These are phyloP conservation scores for Cylindricascospora bacillispora DNA, from an alignment of 1,139 yeast genomes.

Conservation along the genomic window DNA sequence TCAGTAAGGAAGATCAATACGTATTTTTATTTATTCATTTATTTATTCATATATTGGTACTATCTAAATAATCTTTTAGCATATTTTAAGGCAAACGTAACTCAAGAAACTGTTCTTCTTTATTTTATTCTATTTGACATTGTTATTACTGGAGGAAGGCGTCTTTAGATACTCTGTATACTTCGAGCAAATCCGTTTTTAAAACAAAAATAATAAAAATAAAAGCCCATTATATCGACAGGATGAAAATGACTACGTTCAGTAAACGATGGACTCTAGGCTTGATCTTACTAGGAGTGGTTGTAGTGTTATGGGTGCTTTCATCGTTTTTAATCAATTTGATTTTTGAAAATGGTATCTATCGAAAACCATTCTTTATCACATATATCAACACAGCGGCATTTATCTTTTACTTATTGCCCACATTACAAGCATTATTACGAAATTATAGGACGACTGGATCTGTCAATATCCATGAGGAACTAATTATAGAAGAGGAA, in stretches of 20 bases:
- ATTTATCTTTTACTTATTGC: constrained; percentile 64
- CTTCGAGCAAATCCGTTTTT: too few species aligned
- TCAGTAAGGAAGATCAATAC: too few species aligned
- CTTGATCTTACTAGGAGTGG: constrained; percentile 54
- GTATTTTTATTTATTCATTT: too few species aligned
- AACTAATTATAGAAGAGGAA: constrained; percentile 19
- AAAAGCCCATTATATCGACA: too few species aligned
- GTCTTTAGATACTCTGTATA: too few species aligned
- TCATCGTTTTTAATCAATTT: constrained; percentile 73
- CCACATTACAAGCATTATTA: constrained; percentile 33
- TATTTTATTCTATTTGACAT: too few species aligned
- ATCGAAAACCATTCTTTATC: constrained; percentile 85
- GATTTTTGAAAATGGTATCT: constrained; percentile 52
- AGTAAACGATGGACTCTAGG: constrained; percentile 33
- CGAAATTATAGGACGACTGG: constrained; percentile 22
- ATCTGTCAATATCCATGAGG: constrained; percentile 19
- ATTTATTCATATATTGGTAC: too few species aligned
- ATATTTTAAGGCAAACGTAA: too few species aligned
- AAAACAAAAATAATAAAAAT: too few species aligned
- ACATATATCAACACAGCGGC: constrained; percentile 86
- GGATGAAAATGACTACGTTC: background rate
- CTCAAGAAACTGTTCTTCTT: too few species aligned
- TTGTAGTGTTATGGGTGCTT: constrained; percentile 76
- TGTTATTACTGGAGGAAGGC: too few species aligned
- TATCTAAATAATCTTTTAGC: too few species aligned